Evolutionary conservation across 2,329 filamentous ascomycete species (phyloP).

Genomic region (Fusarium euwallaceae): DNA sequence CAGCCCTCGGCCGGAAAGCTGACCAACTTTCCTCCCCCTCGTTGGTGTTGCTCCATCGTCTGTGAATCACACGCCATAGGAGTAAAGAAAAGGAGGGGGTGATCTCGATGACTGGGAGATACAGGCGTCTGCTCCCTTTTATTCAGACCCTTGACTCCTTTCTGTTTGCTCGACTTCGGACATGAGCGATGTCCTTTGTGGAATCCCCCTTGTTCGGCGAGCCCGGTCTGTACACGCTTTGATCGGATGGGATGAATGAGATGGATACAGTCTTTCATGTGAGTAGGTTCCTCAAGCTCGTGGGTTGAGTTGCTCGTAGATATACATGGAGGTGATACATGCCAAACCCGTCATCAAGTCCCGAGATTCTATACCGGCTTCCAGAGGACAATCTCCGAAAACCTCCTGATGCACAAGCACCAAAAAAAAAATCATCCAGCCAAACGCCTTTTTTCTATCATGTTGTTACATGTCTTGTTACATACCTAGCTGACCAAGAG

Average conservation of each 20-base stretch:
- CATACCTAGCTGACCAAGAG: slow-evolving; percentile 12
- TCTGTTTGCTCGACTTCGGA: neutral
- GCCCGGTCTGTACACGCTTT: neutral
- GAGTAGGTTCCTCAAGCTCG: slow-evolving; percentile 1
- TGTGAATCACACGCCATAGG: slow-evolving; percentile 27
- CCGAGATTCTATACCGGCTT: slow-evolving; percentile 11
- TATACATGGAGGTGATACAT: slow-evolving; percentile 10
- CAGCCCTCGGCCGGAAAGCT: slow-evolving; percentile 4
- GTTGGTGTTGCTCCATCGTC: neutral
- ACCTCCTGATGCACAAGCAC: neutral
- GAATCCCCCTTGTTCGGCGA: neutral
- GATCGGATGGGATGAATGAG: neutral
- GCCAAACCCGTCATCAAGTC: neutral
- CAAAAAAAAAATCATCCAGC: neutral
- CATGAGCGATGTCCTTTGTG: neutral
- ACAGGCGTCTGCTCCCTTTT: neutral
- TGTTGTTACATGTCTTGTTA: slow-evolving; percentile 33
- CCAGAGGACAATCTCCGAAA: slow-evolving; percentile 20
- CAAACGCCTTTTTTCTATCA: slow-evolving; percentile 23
- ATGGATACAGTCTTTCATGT: neutral
- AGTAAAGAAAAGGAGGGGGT: neutral
- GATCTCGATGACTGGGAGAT: slow-evolving; percentile 26
- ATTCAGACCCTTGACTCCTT: neutral
- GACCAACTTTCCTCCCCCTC: slow-evolving; percentile 9
- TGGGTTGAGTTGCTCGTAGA: slow-evolving; percentile 15